A percentile compares a stretch with the other conserved stretches of the same genome.
These are phyloP conservation scores for Citeromyces siamensis DNA, from an alignment of 1,139 yeast genomes.

Conservation along the genomic window DNA sequence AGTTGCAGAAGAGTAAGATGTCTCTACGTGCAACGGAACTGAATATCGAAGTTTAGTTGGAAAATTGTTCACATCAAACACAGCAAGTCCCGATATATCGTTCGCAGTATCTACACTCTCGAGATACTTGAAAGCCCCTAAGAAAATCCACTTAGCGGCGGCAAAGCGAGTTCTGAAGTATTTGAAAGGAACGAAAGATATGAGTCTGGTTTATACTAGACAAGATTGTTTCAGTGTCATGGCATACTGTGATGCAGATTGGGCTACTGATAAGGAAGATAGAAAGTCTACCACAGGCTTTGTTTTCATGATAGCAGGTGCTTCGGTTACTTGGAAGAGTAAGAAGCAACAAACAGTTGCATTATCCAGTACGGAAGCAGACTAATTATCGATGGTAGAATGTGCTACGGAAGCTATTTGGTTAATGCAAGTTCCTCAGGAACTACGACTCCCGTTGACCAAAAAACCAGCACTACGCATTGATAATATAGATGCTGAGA, in stretches of 20 bases:
- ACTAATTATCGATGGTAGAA: constrained; percentile 7
- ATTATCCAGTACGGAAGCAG: constrained; percentile 9
- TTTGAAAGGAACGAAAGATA: constrained; percentile 8
- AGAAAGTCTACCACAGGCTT: constrained; percentile 10
- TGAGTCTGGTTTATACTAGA: constrained; percentile 6
- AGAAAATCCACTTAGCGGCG: constrained; percentile 5
- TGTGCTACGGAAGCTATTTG: constrained; percentile 6
- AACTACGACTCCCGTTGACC: background rate
- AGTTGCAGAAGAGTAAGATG: constrained; percentile 1
- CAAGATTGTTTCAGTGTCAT: constrained; percentile 3
- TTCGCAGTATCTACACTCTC: background rate
- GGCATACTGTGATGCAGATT: constrained; percentile 10
- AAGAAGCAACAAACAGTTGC: constrained; percentile 5
- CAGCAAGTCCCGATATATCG: constrained; percentile 1
- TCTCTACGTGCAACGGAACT: background rate
- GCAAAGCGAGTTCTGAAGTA: constrained; percentile 10
- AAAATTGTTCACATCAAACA: background rate
- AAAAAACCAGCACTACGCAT: constrained; percentile 1
- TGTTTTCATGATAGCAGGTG: constrained; percentile 5
- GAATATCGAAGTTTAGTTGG: constrained; percentile 2
- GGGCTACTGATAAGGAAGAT: constrained; percentile 8
- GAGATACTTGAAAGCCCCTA: background rate
- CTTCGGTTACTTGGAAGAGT: constrained; percentile 1
- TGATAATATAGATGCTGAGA: constrained; percentile 10
- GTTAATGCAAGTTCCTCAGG: constrained; percentile 4